phyloP scores from a whole-genome alignment of 768 basidiomycete species.

The Xerocomellus dryophilus region DNA sequence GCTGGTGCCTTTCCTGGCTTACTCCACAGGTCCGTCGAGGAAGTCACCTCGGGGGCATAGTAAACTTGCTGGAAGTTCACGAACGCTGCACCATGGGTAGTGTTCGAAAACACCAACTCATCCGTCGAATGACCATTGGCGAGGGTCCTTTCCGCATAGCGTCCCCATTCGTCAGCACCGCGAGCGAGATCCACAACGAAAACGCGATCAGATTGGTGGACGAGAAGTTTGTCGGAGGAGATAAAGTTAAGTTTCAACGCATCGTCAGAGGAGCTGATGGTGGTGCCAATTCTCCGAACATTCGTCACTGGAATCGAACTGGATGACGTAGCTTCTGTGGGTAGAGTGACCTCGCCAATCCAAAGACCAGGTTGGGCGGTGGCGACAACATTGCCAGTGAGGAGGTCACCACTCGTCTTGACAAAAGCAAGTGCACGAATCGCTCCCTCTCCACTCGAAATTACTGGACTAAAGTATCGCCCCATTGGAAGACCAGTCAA shows the following conservation, averaged over 20 bases:
- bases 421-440: slow-evolving; percentile 57
- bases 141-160: slow-evolving; percentile 46
- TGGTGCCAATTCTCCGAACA: slow-evolving; percentile 48
- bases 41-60: slow-evolving; percentile 44
- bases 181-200: slow-evolving; percentile 51
- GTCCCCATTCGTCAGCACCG: slow-evolving; percentile 44
- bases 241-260: slow-evolving; percentile 55
- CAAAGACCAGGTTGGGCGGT: slow-evolving; percentile 64
- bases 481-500: slow-evolving; percentile 59
- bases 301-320: slow-evolving; percentile 42
- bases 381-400: slow-evolving; percentile 64
- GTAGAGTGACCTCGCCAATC: slow-evolving; percentile 55
- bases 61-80: slow-evolving; percentile 71
- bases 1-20: slow-evolving; percentile 65
- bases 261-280: slow-evolving; percentile 42
- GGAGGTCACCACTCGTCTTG: slow-evolving; percentile 54
- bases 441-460: slow-evolving; percentile 44
- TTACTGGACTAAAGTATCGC: slow-evolving; percentile 57
- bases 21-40: slow-evolving; percentile 56
- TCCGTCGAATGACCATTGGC: slow-evolving; percentile 55
- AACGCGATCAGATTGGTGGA: slow-evolving; percentile 52
- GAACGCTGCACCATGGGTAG: slow-evolving; percentile 51
- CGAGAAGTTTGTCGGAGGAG: slow-evolving; percentile 53
- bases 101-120: slow-evolving; percentile 50
- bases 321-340: slow-evolving; percentile 27